phyloP scores from a whole-genome alignment of 2,329 filamentous ascomycete genomes.

The Colletotrichum brevisporum region DNA sequence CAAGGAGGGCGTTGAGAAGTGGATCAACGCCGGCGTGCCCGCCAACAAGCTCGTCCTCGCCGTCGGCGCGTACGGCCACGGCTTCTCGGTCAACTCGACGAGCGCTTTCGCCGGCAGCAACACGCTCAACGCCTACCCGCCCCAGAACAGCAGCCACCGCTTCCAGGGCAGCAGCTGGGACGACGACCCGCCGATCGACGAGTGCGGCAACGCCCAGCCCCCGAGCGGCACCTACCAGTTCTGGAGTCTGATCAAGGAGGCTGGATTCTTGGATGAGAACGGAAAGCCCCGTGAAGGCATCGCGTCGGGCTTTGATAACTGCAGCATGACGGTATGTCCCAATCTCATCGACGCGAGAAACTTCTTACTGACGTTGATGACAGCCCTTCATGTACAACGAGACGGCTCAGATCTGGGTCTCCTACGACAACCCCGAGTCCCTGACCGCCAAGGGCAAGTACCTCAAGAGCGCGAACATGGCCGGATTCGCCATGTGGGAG shows the following conservation, averaged over 20 bases:
- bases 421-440: constrained; percentile 34
- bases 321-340: constrained; percentile 32
- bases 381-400: constrained; percentile 34
- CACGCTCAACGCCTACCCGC: constrained; percentile 34
- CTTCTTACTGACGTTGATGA: background rate
- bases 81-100: constrained; percentile 38
- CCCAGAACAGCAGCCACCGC: constrained; percentile 36
- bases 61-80: constrained; percentile 37
- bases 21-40: constrained; percentile 32
- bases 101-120: constrained; percentile 27
- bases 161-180: constrained; percentile 41
- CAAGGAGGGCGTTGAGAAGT: constrained; percentile 35
- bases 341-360: background rate
- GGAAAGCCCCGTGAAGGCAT: constrained; percentile 31
- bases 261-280: constrained; percentile 29
- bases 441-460: constrained; percentile 34
- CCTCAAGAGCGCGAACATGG: constrained; percentile 18
- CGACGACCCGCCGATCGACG: constrained; percentile 33
- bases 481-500: constrained; percentile 36
- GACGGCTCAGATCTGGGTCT: constrained; percentile 34
- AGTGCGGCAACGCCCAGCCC: constrained; percentile 33
- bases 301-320: constrained; percentile 30
- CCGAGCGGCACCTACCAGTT: constrained; percentile 34
- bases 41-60: constrained; percentile 35
- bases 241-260: constrained; percentile 35